Conservation (phyloP, 129 eudicot genomes). For the Centaurea solstitialis region DNA sequence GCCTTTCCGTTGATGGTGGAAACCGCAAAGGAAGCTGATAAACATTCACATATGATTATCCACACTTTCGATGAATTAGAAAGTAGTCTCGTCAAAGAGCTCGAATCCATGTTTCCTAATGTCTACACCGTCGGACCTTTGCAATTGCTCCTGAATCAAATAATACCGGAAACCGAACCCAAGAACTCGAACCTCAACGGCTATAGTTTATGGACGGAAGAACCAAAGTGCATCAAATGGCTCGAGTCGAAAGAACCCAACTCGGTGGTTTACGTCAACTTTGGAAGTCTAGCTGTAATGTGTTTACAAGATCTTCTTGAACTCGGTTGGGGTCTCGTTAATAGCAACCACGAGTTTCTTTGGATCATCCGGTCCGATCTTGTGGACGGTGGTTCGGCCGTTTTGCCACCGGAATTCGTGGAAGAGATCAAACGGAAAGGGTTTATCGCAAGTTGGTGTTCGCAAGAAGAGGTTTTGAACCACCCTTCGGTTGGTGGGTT, state of each 20-base stretch:
- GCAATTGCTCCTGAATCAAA: conserved; percentile 6
- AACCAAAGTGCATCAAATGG: conserved; percentile 34
- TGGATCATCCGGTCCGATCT: conserved; percentile 37
- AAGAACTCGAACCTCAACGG: background rate
- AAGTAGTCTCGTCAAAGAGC: background rate
- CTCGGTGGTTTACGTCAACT: conserved; percentile 39
- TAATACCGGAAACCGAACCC: too few species aligned
- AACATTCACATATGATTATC: conserved; percentile 9
- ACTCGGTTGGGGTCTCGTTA: conserved; percentile 37
- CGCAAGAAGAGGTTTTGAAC: conserved; percentile 33
- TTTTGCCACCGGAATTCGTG: conserved; percentile 24
- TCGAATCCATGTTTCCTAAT: conserved; percentile 13
- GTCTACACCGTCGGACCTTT: conserved; percentile 28
- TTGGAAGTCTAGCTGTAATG: conserved; percentile 37
- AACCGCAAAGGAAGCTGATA: background rate
- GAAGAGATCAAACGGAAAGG: conserved; percentile 10
- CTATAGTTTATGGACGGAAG: conserved; percentile 38
- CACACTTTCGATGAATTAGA: conserved; percentile 33
- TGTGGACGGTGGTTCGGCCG: conserved; percentile 15
- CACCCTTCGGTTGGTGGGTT: conserved; percentile 33
- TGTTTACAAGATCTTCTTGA: conserved; percentile 14
- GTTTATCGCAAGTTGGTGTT: conserved; percentile 29
- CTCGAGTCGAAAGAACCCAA: conserved; percentile 25
- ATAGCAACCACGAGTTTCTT: conserved; percentile 31
- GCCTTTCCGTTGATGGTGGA: too few species aligned